Base-by-base conservation (phyloP, 1,284 basidiomycete species). In the Microbotryum lychnidis-dioicae region DNA sequence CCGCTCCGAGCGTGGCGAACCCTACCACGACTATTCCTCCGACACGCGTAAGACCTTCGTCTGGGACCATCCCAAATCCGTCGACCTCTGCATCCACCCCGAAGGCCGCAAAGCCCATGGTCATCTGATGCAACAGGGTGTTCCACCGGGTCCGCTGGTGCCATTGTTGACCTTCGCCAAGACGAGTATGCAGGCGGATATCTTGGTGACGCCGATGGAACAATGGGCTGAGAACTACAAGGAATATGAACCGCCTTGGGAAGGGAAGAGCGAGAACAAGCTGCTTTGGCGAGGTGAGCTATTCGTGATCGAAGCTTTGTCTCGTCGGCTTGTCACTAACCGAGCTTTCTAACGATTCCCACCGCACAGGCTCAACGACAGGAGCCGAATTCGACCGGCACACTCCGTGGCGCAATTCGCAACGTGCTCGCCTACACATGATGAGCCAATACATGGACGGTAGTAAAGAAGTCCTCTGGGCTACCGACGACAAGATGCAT, bases 121-220 rank as follows among this genome's bases (percentile, higher is more conserved):
- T 6, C 70, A 72, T 54, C 70, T 71, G 54, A 65, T 71, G 59
- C 68, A 68, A 58, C 66, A 66, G 54, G 69, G 71, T 14, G 67
- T 69, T 2, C 61, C 68, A 6, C 69, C 71, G 50, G 60, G 61
- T 10, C 65, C 65, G 6, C 62, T 72, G 51, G 64, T 69, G 10
- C 73, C 73, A 6, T 55, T 74, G 25, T 72, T 74, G 50, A 67
- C 72, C 50, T 73, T 74, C 50, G 69, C 72, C 21, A 73, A 73
- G 56, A 73, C 69, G 48, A 58, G 50, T n/a, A 61, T 72, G 31
- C 71, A 77, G 65, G 75, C 76, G n/a, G 79, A 79, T 58, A 77
- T 80, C 54, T 73, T 79, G 7, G 73, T 76, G 56, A 77, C 77
- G 14, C 79, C 79, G 3, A 73, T 79, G 5, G 78, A 80, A 56